Conservation (phyloP, 73 alveolate species). For the Urostyla sp. region DNA sequence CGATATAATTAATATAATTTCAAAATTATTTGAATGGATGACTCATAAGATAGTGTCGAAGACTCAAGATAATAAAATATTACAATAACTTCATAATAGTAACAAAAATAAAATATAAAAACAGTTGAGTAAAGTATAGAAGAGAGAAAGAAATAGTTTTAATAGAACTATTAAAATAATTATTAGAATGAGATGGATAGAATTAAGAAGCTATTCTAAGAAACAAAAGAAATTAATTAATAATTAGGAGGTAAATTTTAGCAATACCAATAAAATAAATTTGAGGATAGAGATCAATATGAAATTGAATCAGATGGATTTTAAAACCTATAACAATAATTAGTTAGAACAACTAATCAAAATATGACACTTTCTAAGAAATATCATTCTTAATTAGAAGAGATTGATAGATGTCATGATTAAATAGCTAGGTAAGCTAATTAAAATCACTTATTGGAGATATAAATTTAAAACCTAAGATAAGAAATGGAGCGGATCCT, state of each 20-base stretch:
- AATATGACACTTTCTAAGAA: background rate
- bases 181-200: no score
- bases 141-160: no score
- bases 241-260: background rate
- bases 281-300: background rate
- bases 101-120: no score
- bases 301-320: background rate
- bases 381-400: constrained; percentile 23
- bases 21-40: no score
- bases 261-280: constrained; percentile 6
- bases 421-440: constrained; percentile 56
- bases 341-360: constrained; percentile 1
- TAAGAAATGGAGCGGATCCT: constrained; percentile 25
- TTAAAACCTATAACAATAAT: background rate
- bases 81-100: no score
- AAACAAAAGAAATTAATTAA: constrained; percentile 1
- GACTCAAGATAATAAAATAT: no score
- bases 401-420: constrained; percentile 53
- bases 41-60: no score
- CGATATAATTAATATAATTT: no score
- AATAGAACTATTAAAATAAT: no score
- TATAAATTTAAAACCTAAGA: background rate
- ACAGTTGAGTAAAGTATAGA: no score
- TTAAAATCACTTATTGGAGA: constrained; percentile 20
- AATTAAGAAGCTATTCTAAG: constrained; percentile 16